Evolutionary conservation across 2,329 filamentous ascomycete species (phyloP).

Genomic region (Claviceps capensis): DNA sequence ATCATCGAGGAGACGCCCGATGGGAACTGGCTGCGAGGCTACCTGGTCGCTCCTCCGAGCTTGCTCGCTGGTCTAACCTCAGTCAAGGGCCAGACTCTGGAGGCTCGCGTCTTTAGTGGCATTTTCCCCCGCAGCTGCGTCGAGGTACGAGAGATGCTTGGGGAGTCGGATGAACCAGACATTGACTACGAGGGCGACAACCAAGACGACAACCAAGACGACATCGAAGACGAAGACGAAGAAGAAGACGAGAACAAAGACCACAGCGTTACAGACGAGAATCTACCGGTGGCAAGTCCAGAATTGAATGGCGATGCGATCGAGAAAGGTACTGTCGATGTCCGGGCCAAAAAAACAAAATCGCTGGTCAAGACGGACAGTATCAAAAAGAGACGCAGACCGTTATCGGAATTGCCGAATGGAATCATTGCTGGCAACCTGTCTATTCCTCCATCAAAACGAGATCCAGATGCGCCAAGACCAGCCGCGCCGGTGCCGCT

Average conservation of each 20-base stretch:
- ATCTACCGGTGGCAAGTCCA: slow-evolving; percentile 12
- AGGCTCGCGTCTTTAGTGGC: slow-evolving; percentile 94
- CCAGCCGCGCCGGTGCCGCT: slow-evolving; percentile 90
- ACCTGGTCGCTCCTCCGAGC: slow-evolving; percentile 87
- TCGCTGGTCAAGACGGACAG: slow-evolving; percentile 16
- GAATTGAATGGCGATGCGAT: slow-evolving; percentile 34
- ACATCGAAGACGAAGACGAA: slow-evolving; percentile 22
- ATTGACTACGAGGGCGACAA: slow-evolving; percentile 31
- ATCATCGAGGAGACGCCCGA: slow-evolving; percentile 94
- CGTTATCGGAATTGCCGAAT: slow-evolving; percentile 25
- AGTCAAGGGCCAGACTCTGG: slow-evolving; percentile 80
- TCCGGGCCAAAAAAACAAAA: slow-evolving; percentile 23
- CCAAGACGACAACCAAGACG: slow-evolving; percentile 17
- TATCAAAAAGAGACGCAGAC: slow-evolving; percentile 14
- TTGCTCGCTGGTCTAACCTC: slow-evolving; percentile 84
- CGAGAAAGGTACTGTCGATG: slow-evolving; percentile 38
- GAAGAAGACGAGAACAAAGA: slow-evolving; percentile 28
- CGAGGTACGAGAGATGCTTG: slow-evolving; percentile 83
- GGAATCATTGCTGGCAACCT: slow-evolving; percentile 27
- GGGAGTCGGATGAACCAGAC: slow-evolving; percentile 49
- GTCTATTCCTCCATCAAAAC: slow-evolving; percentile 31
- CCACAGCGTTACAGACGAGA: slow-evolving; percentile 17
- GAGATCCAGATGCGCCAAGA: slow-evolving; percentile 56
- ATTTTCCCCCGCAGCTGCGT: slow-evolving; percentile 94
- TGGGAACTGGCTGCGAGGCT: slow-evolving; percentile 87